Base-by-base conservation (phyloP, 31 red algal genomes). In the Odonthalia washingtoniensis region DNA sequence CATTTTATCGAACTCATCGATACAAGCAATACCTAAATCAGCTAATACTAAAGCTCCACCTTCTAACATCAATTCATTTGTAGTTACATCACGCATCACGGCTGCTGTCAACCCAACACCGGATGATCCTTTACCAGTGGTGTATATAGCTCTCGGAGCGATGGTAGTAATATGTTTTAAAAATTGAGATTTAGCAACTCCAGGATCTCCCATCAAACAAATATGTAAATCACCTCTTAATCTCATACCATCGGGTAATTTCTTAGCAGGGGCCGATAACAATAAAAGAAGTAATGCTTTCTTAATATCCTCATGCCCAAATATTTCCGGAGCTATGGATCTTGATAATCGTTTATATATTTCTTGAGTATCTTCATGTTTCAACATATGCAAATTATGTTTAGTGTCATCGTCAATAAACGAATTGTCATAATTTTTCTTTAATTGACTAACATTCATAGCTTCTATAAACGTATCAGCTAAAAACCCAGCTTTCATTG, bases 1-100 rank as follows among this genome's bases (percentile, higher is more conserved):
- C 97, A 99, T 99, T 87, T 99, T 99, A 85, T 99, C 97, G 80
- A 99, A 99, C 87, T 99, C 97, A 70, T 99, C 97, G 60, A 99
- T 99, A 65, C 95, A 96, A 5, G 94, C 94, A 66, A 99, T 94
- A 79, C 97, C 97, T 84, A 91, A 85, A 66, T 99, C 97, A 28
- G 97, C 95, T 24, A 99, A 82, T 9, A 99, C 94, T 27, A 99
- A 82, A 16, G 97, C 97, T 43, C 97, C 97, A 66, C 97, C 97
- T 64, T 99, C 97, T 1, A 99, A 73, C 94, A 96, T 96, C 33
- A 99, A 75, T 52, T 99, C 97, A 30, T 92, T 92, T 2, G 97
- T 96, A 14, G 88, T 82, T 1, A 84, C 64, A 68, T 99, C 97
- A 32, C 97, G 84, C 44, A 99, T 81, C 14, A 99, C 89, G 34